Percentiles rank a stretch among this genome's conserved stretches.
phyloP scores from a whole-genome alignment of 129 eudicot genomes.

The Calendula officinalis region DNA sequence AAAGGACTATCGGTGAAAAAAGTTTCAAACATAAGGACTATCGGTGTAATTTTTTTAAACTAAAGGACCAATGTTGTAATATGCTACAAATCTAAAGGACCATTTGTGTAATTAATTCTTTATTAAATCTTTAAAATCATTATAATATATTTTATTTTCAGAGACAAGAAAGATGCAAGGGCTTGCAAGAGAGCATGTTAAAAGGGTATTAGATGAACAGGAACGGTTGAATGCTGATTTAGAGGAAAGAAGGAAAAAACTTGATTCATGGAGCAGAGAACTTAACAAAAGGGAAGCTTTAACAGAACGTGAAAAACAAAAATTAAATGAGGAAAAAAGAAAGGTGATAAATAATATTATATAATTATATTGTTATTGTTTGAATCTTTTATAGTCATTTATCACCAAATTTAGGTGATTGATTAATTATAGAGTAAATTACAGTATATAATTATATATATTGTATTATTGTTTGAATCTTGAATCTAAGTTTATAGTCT shows the following conservation, averaged over 20 bases:
- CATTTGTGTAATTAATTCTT: too few relatives aligned
- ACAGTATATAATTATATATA: too few relatives aligned
- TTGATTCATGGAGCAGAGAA: constrained; percentile 72
- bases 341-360: constrained; percentile 39
- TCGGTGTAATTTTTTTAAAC: too few relatives aligned
- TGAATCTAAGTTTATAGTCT: too few relatives aligned
- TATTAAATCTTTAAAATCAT: constrained; percentile 1
- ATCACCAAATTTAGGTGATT: too few relatives aligned
- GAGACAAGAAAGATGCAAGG: constrained; percentile 84
- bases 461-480: too few relatives aligned
- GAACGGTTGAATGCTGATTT: constrained; percentile 58
- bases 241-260: constrained; percentile 53
- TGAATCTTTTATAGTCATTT: too few relatives aligned
- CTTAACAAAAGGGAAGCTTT: constrained; percentile 72
- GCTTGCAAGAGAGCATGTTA: constrained; percentile 58
- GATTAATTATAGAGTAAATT: too few relatives aligned
- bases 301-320: constrained; percentile 78
- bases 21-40: too few relatives aligned
- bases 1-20: too few relatives aligned
- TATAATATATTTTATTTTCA: constrained; percentile 27
- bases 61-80: too few relatives aligned
- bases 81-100: too few relatives aligned
- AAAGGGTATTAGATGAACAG: constrained; percentile 69
- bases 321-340: constrained; percentile 72
- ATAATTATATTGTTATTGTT: background rate